phyloP scores from a whole-genome alignment of 495 filamentous ascomycete genomes.

The Penicillium verhagenii region DNA sequence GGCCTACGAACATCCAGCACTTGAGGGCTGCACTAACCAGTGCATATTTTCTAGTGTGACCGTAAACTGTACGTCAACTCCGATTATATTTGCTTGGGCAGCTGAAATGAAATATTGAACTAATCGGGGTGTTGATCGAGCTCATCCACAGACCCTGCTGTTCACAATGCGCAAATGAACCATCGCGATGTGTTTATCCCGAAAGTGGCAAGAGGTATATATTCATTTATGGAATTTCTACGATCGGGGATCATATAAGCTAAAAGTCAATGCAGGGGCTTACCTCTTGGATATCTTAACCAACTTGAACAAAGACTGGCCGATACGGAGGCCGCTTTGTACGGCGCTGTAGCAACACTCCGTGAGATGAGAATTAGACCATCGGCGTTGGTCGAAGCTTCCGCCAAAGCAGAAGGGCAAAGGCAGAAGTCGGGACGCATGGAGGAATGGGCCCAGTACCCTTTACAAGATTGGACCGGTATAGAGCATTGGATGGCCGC shows the following conservation, averaged over 20 bases:
- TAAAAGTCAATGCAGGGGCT: slow-evolving; percentile 14
- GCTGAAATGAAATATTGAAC: too few relatives aligned
- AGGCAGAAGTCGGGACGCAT: slow-evolving; percentile 28
- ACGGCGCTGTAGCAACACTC: slow-evolving; percentile 25
- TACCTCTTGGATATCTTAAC: slow-evolving; percentile 30
- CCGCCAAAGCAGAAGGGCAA: slow-evolving; percentile 12
- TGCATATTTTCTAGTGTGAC: slow-evolving; percentile 28
- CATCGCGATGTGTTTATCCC: slow-evolving; percentile 28
- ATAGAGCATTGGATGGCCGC: slow-evolving; percentile 22
- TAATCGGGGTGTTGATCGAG: too few relatives aligned
- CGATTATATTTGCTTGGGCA: too few relatives aligned
- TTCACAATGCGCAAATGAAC: slow-evolving; percentile 28
- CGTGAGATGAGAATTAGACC: slow-evolving; percentile 11
- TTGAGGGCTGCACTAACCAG: slow-evolving; percentile 1
- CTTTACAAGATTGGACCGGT: slow-evolving; percentile 21
- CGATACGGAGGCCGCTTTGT: slow-evolving; percentile 30
- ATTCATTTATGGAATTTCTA: not conserved
- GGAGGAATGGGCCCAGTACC: slow-evolving; percentile 28
- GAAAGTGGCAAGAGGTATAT: slow-evolving; percentile 29
- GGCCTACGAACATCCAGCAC: too few relatives aligned
- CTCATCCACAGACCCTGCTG: slow-evolving; percentile 20
- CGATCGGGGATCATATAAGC: not conserved
- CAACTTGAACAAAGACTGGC: slow-evolving; percentile 30
- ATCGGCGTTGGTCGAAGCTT: slow-evolving; percentile 7
- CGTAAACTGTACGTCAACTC: slow-evolving; percentile 25